Base-by-base conservation (phyloP, 176 grass and related monocot species). In the Poa annua region DNA sequence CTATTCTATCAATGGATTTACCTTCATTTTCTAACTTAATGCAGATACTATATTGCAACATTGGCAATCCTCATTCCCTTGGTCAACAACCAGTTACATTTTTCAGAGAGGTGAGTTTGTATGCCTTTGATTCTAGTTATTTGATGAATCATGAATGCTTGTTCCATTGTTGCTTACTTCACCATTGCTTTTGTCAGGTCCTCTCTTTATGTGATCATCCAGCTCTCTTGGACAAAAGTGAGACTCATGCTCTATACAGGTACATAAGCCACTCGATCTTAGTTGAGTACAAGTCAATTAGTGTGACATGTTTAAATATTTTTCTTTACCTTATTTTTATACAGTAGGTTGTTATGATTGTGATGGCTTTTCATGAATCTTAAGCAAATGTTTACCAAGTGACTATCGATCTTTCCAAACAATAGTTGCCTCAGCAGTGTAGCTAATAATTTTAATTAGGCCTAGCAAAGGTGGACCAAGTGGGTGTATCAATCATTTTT, bases 31-130 rank as follows among this genome's bases (percentile, higher is more conserved):
- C 38, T 80, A 71, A 71, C 74, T 90, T 65, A 24, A 65, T 85
- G 45, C 84, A 95, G 96, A 93, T 93, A 82, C 79, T 98, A 16
- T 98, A 91, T 42, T 95, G 96, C 79, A 98, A 98, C 75, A 95
- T 98, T 78, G 96, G 96, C 42, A 95, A 98, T 90, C 96, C 96
- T 1, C 96, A 98, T 73, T 91, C 90, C 75, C 96, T 98, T 82
- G 90, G 90, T 65, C 92, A 98, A 75, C 90, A 98, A n/a, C 92
- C 92, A 59, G 74, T 95, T 79, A 98, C 96, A 33, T 98, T 95
- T 87, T 98, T 95, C 77, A 89, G 92, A 75, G 96, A 98, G 83
- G 96, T 98, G 57, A 80, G 84, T 80, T 10, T 83, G 19, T 86
- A 75, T 78, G 29, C 29, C 51, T 72, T 80, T 34, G 45, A 81